phyloP scores from a whole-genome alignment of 352 stramenopile genomes.

The Pythium rishiriense region DNA sequence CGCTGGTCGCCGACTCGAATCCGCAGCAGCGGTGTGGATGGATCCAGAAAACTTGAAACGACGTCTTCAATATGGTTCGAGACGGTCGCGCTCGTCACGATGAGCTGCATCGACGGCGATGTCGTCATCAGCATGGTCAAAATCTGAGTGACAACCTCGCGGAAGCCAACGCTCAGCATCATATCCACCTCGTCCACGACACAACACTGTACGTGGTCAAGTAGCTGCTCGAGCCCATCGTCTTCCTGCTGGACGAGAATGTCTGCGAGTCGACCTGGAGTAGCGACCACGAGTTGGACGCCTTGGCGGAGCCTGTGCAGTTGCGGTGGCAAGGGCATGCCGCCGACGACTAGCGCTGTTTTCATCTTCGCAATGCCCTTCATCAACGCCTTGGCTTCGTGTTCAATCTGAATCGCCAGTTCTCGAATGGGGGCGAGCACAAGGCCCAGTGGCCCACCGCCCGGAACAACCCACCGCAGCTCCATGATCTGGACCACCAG shows the following conservation, averaged over 20 bases:
- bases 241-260: conserved; percentile 28
- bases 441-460: conserved; percentile 30
- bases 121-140: conserved; percentile 30
- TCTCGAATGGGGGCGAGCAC: conserved; percentile 70
- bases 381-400: conserved; percentile 55
- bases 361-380: conserved; percentile 58
- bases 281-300: conserved; percentile 68
- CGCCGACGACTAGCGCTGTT: conserved; percentile 65
- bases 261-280: conserved; percentile 62
- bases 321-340: conserved; percentile 62
- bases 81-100: conserved; percentile 65
- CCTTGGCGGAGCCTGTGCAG: conserved; percentile 58
- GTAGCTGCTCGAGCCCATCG: conserved; percentile 4
- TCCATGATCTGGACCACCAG: conserved; percentile 42
- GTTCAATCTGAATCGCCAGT: conserved; percentile 75
- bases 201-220: conserved; percentile 45
- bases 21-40: conserved; percentile 25
- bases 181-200: conserved; percentile 79
- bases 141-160: conserved; percentile 48
- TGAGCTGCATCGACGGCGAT: conserved; percentile 32
- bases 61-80: conserved; percentile 41
- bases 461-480: not conserved
- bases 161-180: conserved; percentile 69
- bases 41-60: conserved; percentile 23
- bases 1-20: conserved; percentile 30